Evolutionary conservation across 805 yeast species (phyloP).

Genomic region (Saturnispora dispora): DNA sequence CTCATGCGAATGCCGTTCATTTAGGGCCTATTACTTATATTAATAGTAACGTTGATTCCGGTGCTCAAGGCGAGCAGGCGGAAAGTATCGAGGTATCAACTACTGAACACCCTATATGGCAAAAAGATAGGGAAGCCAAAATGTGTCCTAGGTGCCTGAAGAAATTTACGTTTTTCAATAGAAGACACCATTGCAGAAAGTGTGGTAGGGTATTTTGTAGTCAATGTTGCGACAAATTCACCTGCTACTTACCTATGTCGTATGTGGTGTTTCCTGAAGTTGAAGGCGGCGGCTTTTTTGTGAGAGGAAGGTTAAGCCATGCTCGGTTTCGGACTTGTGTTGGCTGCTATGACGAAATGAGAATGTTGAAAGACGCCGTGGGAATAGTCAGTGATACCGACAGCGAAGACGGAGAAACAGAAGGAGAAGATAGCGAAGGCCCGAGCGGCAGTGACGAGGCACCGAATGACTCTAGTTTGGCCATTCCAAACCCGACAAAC

Average conservation of each 20-base stretch:
- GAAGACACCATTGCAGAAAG: constrained; percentile 76
- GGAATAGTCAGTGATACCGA: constrained; percentile 13
- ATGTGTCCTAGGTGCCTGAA: constrained; percentile 48
- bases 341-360: constrained; percentile 56
- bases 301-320: constrained; percentile 29
- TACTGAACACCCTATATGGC: constrained; percentile 46
- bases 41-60: background rate
- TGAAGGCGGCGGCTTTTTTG: constrained; percentile 9
- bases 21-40: background rate
- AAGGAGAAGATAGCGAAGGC: background rate
- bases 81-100: background rate
- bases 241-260: constrained; percentile 50
- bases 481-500: background rate
- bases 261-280: constrained; percentile 39
- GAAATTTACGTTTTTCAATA: constrained; percentile 47
- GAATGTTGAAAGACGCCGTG: constrained; percentile 38
- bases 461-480: background rate
- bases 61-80: background rate
- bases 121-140: constrained; percentile 47
- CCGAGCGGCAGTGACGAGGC: background rate
- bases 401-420: background rate
- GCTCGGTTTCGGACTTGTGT: constrained; percentile 69
- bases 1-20: background rate
- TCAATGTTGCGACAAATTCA: constrained; percentile 45
- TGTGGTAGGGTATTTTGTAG: constrained; percentile 80